Evolutionary conservation across 139 green algal genomes (phyloP), one percentile per base, ranked within the genome.

Genomic region (Chlorella ohadii): DNA sequence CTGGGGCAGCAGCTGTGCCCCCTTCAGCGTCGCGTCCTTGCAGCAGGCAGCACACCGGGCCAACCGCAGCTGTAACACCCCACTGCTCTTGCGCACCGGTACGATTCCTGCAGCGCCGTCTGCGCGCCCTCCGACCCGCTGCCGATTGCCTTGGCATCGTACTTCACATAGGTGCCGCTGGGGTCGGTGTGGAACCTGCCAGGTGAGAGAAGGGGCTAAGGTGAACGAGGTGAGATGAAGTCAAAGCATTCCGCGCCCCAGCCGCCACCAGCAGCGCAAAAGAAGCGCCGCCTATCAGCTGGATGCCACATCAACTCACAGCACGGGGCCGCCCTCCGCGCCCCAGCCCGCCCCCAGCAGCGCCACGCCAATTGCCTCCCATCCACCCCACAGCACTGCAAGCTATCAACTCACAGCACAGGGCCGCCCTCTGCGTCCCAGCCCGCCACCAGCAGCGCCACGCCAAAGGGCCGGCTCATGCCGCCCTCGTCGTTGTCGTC

Each of bases 341-440:
- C 99, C 96, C 89, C 92, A 97, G 28, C 97, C 97, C 28, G 94
- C 97, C 27, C 99, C 90, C 71, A 99, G 92, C 63, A 99, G 90
- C 20, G 97, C 97, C 39, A 99, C 97, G 34, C 97, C 97, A 93
- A 99, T 9, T 51, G 44, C 7, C 44, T 16, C 7, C 44, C 44
- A 9, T 9, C 44, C 44, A 51, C 7, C 44, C 44, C 44, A n/a
- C 9, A 51, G 7, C 44, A 6, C 44, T 51, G 7, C 44, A 6
- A 51, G 9, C 7, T 11, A 33, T 13, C 15, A 13, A 91, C 93
- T 93, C 68, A 96, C 90, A 98, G 87, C 25, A 95, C 90, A 39
- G 95, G 93, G 22, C 92, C 96, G 82, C 71, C 90, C 72, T 90
- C 87, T 73, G 94, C 88, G 85, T 99, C 96, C 89, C 92, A 97